Base-by-base conservation (phyloP, 805 yeast genomes). In the Teunomyces kruisii region DNA sequence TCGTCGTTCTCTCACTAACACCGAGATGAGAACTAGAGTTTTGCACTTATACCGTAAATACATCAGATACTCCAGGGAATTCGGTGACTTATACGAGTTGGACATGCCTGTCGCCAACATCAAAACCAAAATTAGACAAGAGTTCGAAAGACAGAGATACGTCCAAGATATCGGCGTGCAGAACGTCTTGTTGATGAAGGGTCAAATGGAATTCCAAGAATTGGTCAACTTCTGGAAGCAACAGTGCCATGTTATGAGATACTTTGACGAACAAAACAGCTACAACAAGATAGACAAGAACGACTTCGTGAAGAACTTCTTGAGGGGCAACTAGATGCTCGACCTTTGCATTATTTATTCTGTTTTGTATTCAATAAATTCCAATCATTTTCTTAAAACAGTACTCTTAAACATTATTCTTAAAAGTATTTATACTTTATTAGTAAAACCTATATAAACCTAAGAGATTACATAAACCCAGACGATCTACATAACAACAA, bases 151-250 rank as follows among this genome's bases (percentile, higher is more conserved):
- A 71, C 78, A 88, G 59, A 76, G 96, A 59, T 88, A 74, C 60
- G 88, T 87, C 42, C 70, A 71, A 43, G 88, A 85, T 58, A 63
- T 84, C 53, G 79, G 80, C 28, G 79, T 84, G 38, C 74, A 77
- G 51, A 88, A 88, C 65, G 76, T 86, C 13, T 72, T 88, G 46
- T 80, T 80, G 54, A 81, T 86, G 70, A 86, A 87, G 71, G 96
- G 92, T 6, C 90, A 86, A 59, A 86, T 86, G 94, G 96, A 88
- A 65, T 88, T 82, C 68, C 96, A 88, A 70, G 96, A 88, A 62
- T 76, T 87, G 59, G 77, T 84, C 58, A 88, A 88, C 69, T 88
- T 88, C 73, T 88, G 96, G 96, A 88, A 88, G 65, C 96, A 88
- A 74, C 82, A 80, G 61, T 80, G 91, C 52, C 95, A 88, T 65